These are phyloP conservation scores for Acorus gramineus DNA, from an alignment of 106 monocot genomes.

Conservation along the genomic window DNA sequence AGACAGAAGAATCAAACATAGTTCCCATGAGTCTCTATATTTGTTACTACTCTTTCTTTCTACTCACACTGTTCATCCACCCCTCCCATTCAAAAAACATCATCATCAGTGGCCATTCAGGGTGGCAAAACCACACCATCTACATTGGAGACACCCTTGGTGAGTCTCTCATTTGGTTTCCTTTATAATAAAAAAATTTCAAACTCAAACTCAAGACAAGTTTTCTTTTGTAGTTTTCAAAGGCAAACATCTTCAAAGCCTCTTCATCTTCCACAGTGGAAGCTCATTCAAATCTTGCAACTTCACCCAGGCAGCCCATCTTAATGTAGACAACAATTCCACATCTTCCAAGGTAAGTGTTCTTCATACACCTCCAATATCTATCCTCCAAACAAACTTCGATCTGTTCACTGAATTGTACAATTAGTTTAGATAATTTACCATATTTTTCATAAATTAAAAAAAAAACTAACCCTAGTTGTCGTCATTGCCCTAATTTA, in stretches of 20 bases:
- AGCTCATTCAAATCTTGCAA: slow-evolving; percentile 16
- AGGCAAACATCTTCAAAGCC: slow-evolving; percentile 11
- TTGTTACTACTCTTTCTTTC: too few species aligned
- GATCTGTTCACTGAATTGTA: too few species aligned
- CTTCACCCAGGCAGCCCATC: slow-evolving; percentile 7
- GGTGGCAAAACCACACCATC: slow-evolving; percentile 9
- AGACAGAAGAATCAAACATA: too few species aligned
- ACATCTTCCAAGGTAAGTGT: slow-evolving; percentile 9
- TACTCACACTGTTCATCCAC: too few species aligned
- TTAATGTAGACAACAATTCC: slow-evolving; percentile 8
- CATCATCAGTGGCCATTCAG: slow-evolving; percentile 3
- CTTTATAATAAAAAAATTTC: neutral
- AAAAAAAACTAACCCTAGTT: too few species aligned
- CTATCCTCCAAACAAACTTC: too few species aligned
- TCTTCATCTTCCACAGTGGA: slow-evolving; percentile 20
- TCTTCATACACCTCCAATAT: too few species aligned
- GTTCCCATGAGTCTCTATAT: too few species aligned
- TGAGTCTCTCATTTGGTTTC: neutral
- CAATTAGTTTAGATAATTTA: too few species aligned
- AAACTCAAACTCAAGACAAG: too few species aligned
- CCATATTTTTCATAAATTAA: too few species aligned
- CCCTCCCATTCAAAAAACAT: neutral
- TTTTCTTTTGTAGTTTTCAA: slow-evolving; percentile 13
- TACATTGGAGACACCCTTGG: slow-evolving; percentile 19
- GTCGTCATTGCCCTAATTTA: too few species aligned